Evolutionary conservation across 345 rosid species (phyloP), one percentile per base, ranked within the genome.

Genomic region (Sapria himalayana): DNA sequence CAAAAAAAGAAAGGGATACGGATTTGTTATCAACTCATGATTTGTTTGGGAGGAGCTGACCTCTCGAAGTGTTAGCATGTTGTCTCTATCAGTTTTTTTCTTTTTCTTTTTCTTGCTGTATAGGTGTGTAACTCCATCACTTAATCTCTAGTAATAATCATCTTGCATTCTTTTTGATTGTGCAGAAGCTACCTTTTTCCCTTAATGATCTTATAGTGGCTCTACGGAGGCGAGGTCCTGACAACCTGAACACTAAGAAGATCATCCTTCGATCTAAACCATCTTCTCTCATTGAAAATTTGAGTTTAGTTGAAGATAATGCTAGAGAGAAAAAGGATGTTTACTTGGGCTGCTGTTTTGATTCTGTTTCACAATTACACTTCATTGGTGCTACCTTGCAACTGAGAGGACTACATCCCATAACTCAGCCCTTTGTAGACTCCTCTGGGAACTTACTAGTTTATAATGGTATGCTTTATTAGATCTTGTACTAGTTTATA

Each of bases 321-420:
- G 55, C 15, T 4, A 22, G 10, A n/a, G n/a, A n/a, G n/a, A n/a
- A n/a, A n/a, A n/a, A n/a, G n/a, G n/a, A n/a, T n/a, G n/a, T n/a
- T n/a, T n/a, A n/a, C n/a, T n/a, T n/a, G n/a, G n/a, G n/a, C n/a
- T n/a, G n/a, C n/a, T n/a, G n/a, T n/a, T 5, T 16, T 20, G 25
- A 36, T 21, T 21, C 45, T 48, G 45, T 17, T 3, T 82, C 56
- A 14, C 70, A 81, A 39, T 22, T 78, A 56, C 54, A 56, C 27
- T 78, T 82, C 41, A 37, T 79, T 15, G 98, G 85, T 24, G 66
- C 94, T 23, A 71, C 84, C 0, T 69, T 82, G 47, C 94, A 89
- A 66, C 76, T 79, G 37, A 63, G 91, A 62, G 98, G 94, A 33
- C 41, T 66, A 3, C 18, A 14, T 59, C 62, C 77, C 39, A 45